These are phyloP conservation scores for Kodamaea kakaduensis DNA, from an alignment of 805 yeast species.

Conservation along the genomic window DNA sequence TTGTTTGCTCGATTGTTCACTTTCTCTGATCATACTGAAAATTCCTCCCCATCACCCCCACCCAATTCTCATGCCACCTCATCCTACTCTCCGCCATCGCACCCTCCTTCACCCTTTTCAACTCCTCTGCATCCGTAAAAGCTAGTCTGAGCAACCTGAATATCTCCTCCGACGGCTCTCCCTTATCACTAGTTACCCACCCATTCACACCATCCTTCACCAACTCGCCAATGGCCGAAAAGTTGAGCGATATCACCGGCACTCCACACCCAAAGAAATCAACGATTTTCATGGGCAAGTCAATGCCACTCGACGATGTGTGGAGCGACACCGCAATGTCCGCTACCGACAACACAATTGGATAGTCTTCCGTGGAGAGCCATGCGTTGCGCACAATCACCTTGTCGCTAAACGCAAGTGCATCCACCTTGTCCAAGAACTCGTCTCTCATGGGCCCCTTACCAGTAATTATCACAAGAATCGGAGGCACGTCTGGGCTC, in stretches of 20 bases:
- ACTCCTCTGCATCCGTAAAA: constrained; percentile 27
- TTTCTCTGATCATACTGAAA: constrained; percentile 14
- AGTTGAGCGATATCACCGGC: constrained; percentile 78
- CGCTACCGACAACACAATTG: constrained; percentile 65
- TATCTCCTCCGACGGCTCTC: constrained; percentile 21
- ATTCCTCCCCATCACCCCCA: constrained; percentile 32
- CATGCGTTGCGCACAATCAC: constrained; percentile 65
- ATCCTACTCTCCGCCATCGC: constrained; percentile 65
- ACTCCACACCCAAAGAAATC: constrained; percentile 96
- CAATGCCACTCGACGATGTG: constrained; percentile 87
- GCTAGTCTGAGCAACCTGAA: constrained; percentile 22
- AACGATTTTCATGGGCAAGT: constrained; percentile 94
- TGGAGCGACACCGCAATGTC: constrained; percentile 90
- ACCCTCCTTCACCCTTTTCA: constrained; percentile 51
- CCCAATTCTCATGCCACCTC: constrained; percentile 82
- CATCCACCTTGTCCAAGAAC: constrained; percentile 46
- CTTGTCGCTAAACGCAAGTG: constrained; percentile 40
- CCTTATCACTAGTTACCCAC: constrained; percentile 31
- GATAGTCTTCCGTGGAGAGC: constrained; percentile 78
- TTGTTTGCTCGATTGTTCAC: no score
- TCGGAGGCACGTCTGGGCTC: constrained; percentile 46
- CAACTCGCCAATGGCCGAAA: constrained; percentile 74
- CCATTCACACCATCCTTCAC: constrained; percentile 74
- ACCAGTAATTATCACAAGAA: constrained; percentile 86
- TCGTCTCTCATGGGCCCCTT: constrained; percentile 78